Percentiles rank a stretch among this genome's conserved stretches.
Conservation (phyloP, 1,284 basidiomycete genomes). For the Lignosus rhinocerotis region DNA sequence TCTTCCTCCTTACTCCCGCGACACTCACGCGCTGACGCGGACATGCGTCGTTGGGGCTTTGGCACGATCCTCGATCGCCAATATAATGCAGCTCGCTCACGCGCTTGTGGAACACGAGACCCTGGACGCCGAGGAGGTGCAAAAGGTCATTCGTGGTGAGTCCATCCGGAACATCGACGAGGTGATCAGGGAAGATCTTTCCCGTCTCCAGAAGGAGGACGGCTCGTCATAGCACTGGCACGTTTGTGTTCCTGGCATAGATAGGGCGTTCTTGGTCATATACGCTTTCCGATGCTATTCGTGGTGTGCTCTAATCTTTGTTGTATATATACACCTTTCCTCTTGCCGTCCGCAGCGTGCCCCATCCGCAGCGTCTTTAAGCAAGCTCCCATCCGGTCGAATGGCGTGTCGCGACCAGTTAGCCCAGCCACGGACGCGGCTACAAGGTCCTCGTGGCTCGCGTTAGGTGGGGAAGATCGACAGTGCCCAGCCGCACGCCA, state of each 20-base stretch:
- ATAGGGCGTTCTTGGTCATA: conserved; percentile 11
- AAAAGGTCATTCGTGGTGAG: conserved; percentile 82
- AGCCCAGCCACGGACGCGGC: not conserved
- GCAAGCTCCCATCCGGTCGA: not conserved
- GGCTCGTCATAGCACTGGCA: conserved; percentile 21
- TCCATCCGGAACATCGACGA: conserved; percentile 68
- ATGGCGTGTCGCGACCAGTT: not conserved
- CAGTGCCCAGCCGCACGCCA: not conserved
- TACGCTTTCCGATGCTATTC: conserved; percentile 14
- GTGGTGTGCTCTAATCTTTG: conserved; percentile 17
- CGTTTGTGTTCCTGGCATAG: not conserved
- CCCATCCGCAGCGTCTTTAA: not conserved
- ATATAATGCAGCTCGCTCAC: conserved; percentile 66
- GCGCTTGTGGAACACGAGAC: conserved; percentile 95
- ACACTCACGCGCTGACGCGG: conserved; percentile 16
- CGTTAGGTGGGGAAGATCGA: conserved; percentile 3
- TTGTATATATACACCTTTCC: conserved; percentile 21
- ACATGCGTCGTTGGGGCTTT: conserved; percentile 5
- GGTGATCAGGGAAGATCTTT: conserved; percentile 58
- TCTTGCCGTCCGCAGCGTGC: not conserved
- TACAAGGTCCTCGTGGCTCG: not conserved
- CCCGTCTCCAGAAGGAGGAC: conserved; percentile 35
- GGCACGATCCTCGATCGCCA: conserved; percentile 1
- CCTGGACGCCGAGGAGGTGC: conserved; percentile 83
- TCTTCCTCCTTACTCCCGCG: conserved; percentile 4